Conservation (phyloP, 306 rosid genomes). For the Biancaea sappan region DNA sequence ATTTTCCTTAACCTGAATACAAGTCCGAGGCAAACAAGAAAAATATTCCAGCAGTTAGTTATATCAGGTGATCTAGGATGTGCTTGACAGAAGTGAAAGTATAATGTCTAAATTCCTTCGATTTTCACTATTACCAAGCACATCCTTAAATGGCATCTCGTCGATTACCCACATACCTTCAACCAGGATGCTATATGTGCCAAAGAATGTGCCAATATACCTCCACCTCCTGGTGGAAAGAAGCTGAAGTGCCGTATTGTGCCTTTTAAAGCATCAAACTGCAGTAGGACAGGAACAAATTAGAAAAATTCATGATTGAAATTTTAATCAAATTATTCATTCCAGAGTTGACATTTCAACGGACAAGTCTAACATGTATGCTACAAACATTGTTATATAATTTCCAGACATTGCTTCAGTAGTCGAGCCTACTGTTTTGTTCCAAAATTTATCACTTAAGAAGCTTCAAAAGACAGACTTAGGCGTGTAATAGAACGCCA, state of each 20-base stretch:
- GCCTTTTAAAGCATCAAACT: constrained; percentile 85
- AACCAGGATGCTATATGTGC: constrained; percentile 83
- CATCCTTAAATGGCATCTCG: constrained; percentile 17
- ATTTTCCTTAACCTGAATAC: constrained; percentile 68
- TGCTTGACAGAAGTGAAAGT: neutral
- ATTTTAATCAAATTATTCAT: constrained; percentile 12
- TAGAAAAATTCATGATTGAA: constrained; percentile 28
- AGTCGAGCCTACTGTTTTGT: constrained; percentile 20
- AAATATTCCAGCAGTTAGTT: constrained; percentile 3
- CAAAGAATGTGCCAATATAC: constrained; percentile 77
- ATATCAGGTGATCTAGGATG: constrained; percentile 2
- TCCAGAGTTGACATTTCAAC: neutral
- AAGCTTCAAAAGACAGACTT: constrained; percentile 27
- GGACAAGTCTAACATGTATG: constrained; percentile 27
- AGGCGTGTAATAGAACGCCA: neutral
- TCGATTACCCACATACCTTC: constrained; percentile 59
- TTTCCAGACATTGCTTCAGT: constrained; percentile 18
- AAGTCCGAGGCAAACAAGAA: constrained; percentile 31
- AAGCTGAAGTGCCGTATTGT: constrained; percentile 70
- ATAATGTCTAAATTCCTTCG: neutral
- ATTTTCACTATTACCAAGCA: constrained; percentile 24
- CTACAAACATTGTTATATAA: constrained; percentile 9
- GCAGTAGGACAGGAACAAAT: constrained; percentile 43
- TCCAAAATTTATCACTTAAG: neutral
- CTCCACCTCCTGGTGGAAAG: constrained; percentile 85